Conservation (phyloP, 768 basidiomycete genomes). For the Tricholoma bakamatsutake region DNA sequence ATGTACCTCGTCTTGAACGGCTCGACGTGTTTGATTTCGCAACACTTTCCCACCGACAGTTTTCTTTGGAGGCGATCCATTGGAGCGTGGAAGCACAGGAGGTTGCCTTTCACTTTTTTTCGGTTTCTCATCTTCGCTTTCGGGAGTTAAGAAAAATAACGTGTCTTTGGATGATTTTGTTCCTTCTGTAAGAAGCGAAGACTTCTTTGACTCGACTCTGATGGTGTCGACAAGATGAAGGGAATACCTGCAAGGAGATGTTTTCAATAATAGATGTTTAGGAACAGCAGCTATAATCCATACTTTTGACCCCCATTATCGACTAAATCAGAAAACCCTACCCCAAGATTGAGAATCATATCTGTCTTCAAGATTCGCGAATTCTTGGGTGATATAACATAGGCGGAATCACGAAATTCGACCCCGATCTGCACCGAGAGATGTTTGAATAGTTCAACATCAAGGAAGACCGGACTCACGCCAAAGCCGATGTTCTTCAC, state of each 20-base stretch:
- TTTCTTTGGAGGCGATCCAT: conserved; percentile 66
- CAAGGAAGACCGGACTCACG: conserved; percentile 37
- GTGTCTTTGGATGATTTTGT: conserved; percentile 82
- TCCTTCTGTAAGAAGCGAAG: conserved; percentile 75
- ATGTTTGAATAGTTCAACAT: not conserved
- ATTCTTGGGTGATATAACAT: conserved; percentile 81
- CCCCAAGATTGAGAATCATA: conserved; percentile 81
- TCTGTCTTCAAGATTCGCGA: conserved; percentile 59
- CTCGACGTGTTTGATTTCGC: conserved; percentile 85
- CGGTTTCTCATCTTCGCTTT: conserved; percentile 52
- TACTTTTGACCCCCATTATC: conserved; percentile 79
- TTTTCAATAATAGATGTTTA: not conserved
- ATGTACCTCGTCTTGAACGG: conserved; percentile 79
- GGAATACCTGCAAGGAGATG: conserved; percentile 58
- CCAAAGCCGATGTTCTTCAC: conserved; percentile 89
- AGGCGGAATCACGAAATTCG: conserved; percentile 88
- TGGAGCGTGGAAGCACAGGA: conserved; percentile 44
- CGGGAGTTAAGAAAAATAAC: conserved; percentile 74
- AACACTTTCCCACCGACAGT: conserved; percentile 81
- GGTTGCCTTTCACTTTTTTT: conserved; percentile 51
- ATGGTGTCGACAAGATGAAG: conserved; percentile 88
- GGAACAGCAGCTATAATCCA: conserved; percentile 8
- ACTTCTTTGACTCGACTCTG: conserved; percentile 60
- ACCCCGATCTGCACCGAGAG: conserved; percentile 68
- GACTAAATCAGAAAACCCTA: conserved; percentile 81